phyloP scores from a whole-genome alignment of 2,329 filamentous ascomycete species.

The Colletotrichum tabaci region DNA sequence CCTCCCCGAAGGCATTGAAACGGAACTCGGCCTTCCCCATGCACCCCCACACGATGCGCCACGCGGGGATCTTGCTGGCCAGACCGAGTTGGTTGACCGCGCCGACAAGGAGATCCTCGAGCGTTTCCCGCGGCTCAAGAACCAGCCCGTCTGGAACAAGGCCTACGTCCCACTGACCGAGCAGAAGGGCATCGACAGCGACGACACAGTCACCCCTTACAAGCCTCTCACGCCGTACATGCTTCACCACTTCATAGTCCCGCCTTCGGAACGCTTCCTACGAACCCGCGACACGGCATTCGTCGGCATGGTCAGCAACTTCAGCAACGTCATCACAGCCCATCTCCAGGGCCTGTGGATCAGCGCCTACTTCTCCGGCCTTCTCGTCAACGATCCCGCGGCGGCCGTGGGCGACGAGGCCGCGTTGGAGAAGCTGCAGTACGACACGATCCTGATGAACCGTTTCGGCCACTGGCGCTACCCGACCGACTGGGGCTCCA shows the following conservation, averaged over 20 bases:
- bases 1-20: slow-evolving; percentile 62
- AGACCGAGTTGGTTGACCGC: slow-evolving; percentile 53
- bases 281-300: slow-evolving; percentile 61
- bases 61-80: slow-evolving; percentile 52
- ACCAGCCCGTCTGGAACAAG: slow-evolving; percentile 66
- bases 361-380: slow-evolving; percentile 70
- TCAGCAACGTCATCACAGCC: slow-evolving; percentile 58
- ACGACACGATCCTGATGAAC: slow-evolving; percentile 74
- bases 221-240: slow-evolving; percentile 56
- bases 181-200: slow-evolving; percentile 54
- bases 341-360: slow-evolving; percentile 74
- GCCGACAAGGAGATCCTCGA: slow-evolving; percentile 69
- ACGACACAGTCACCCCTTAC: slow-evolving; percentile 48
- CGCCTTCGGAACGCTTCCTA: slow-evolving; percentile 55
- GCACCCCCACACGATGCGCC: slow-evolving; percentile 31
- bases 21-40: slow-evolving; percentile 65
- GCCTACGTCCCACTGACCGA: slow-evolving; percentile 60
- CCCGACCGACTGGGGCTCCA: slow-evolving; percentile 72
- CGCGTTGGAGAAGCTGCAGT: slow-evolving; percentile 57
- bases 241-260: slow-evolving; percentile 64
- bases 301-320: slow-evolving; percentile 60
- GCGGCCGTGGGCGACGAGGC: slow-evolving; percentile 20
- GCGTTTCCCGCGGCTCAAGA: slow-evolving; percentile 66
- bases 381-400: slow-evolving; percentile 41
- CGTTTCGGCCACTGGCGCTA: slow-evolving; percentile 82